Percentiles rank a stretch among this genome's conserved stretches.
Conservation (phyloP, 257 asterid species). For the Datura wrightii region DNA sequence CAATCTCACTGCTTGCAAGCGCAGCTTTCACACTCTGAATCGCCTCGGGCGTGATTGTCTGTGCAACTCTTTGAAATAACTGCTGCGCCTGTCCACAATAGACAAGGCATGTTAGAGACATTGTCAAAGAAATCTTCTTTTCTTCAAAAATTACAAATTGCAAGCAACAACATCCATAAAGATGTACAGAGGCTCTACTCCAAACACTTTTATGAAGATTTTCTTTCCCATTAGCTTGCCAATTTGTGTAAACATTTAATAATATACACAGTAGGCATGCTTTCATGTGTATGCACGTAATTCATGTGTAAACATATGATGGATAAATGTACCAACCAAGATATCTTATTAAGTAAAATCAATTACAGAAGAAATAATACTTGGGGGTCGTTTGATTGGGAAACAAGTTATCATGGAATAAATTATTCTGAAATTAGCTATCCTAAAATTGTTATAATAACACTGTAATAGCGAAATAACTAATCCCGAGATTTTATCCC, state of each 20-base stretch:
- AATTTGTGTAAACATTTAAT: background rate
- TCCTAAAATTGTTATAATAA: too few species aligned
- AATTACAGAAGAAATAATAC: background rate
- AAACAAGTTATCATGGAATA: too few species aligned
- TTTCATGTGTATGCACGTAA: too few species aligned
- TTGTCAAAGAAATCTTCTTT: background rate
- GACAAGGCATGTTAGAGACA: background rate
- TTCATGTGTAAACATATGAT: background rate
- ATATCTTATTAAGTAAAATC: too few species aligned
- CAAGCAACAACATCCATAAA: background rate
- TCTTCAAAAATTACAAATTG: background rate
- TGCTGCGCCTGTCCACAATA: slow-evolving; percentile 31
- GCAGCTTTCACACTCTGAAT: slow-evolving; percentile 38
- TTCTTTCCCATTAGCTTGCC: background rate
- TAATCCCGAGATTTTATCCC: too few species aligned
- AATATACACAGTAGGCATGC: background rate
- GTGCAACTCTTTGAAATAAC: slow-evolving; percentile 38
- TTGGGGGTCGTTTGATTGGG: too few species aligned
- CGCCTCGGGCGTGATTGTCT: slow-evolving; percentile 34
- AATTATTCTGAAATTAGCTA: too few species aligned
- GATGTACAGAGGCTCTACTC: background rate
- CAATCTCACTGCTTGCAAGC: slow-evolving; percentile 33
- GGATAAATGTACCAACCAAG: background rate
- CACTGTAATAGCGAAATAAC: too few species aligned
- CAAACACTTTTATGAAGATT: background rate